phyloP scores from a whole-genome alignment of 1,139 yeast genomes.

The Pneumocystis carinii region DNA sequence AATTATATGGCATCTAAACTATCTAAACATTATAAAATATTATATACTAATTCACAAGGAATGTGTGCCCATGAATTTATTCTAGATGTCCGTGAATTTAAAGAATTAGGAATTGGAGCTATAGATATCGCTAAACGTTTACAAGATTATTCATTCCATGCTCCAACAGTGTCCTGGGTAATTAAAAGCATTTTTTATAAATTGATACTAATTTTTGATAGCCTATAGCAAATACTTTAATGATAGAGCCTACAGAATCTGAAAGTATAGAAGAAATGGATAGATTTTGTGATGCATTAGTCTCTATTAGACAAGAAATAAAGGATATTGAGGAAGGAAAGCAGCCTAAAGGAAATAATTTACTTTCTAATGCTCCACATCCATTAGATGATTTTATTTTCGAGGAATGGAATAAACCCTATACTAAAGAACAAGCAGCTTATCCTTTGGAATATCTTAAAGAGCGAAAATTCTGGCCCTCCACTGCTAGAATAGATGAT shows the following conservation, averaged over 20 bases:
- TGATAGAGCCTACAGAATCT: conserved; percentile 97
- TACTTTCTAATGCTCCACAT: conserved; percentile 85
- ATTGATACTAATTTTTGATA: not conserved
- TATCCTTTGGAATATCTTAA: conserved; percentile 67
- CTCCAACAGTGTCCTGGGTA: conserved; percentile 89
- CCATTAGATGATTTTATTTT: conserved; percentile 61
- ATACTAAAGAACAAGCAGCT: conserved; percentile 85
- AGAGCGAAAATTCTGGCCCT: conserved; percentile 82
- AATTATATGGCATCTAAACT: conserved; percentile 82
- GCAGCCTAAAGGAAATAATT: conserved; percentile 42
- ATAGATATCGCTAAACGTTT: conserved; percentile 92
- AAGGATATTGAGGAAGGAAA: conserved; percentile 56
- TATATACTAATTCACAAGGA: conserved; percentile 54
- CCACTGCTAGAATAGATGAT: conserved; percentile 83
- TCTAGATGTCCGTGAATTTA: conserved; percentile 75
- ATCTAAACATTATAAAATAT: conserved; percentile 52
- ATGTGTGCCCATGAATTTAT: conserved; percentile 96
- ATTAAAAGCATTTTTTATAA: not conserved
- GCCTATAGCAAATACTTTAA: conserved; percentile 90
- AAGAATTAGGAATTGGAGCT: conserved; percentile 72
- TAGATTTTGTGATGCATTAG: conserved; percentile 76
- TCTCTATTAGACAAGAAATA: conserved; percentile 70
- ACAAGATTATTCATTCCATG: conserved; percentile 97
- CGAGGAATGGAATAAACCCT: conserved; percentile 73
- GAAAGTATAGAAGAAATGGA: conserved; percentile 80